phyloP scores from a whole-genome alignment of 1,284 basidiomycete genomes.

The Sanghuangporus baumii region DNA sequence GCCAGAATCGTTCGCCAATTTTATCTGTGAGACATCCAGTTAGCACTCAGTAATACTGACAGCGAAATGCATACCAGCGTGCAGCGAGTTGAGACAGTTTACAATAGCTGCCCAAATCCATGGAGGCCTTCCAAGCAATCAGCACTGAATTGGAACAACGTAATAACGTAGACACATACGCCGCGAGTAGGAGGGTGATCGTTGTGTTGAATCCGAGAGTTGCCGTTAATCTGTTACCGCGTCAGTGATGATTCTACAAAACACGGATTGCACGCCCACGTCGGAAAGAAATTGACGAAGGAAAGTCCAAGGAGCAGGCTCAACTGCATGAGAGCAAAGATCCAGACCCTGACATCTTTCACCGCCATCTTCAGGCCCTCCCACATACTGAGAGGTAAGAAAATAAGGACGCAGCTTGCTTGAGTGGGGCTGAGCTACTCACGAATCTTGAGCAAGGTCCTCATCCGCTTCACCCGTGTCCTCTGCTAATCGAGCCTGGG shows the following conservation, averaged over 20 bases:
- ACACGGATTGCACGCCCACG: constrained; percentile 33
- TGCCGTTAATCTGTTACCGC: constrained; percentile 25
- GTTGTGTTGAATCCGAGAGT: constrained; percentile 33
- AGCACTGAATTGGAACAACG: background rate
- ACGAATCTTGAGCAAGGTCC: constrained; percentile 27
- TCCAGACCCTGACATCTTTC: constrained; percentile 53
- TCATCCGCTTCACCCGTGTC: constrained; percentile 35
- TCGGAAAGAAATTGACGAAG: constrained; percentile 72
- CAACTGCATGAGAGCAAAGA: constrained; percentile 53
- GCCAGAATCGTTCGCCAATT: constrained; percentile 27
- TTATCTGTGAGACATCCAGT: constrained; percentile 12
- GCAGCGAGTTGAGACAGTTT: constrained; percentile 32
- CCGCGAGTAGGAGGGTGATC: constrained; percentile 32
- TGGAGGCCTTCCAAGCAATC: constrained; percentile 20
- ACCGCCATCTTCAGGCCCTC: constrained; percentile 53
- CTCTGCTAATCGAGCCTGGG: constrained; percentile 38
- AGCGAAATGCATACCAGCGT: constrained; percentile 27
- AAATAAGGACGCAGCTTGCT: background rate
- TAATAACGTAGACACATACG: constrained; percentile 23
- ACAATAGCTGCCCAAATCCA: constrained; percentile 25
- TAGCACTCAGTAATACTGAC: background rate
- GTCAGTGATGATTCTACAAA: constrained; percentile 6
- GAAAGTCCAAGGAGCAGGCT: constrained; percentile 55
- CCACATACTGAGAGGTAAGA: constrained; percentile 33
- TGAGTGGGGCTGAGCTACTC: background rate